Evolutionary conservation across 75 land plant genomes (phyloP).

Genomic region (Pinus taeda): DNA sequence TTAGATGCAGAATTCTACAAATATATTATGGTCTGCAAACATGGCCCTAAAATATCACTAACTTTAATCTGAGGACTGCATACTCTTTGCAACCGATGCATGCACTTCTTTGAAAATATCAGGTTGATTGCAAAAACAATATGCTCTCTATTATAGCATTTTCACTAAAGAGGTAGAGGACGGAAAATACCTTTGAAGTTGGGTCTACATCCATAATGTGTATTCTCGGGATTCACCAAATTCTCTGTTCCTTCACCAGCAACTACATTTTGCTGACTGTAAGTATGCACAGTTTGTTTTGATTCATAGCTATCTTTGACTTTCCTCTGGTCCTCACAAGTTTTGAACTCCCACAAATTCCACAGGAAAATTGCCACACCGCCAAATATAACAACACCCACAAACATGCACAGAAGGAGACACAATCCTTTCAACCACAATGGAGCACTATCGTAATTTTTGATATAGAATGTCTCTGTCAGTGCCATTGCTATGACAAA

Average conservation of each 20-base stretch:
- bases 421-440: slow-evolving; percentile 66
- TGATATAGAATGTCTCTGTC: slow-evolving; percentile 38
- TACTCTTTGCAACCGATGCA: background rate
- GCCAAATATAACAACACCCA: slow-evolving; percentile 46
- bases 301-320: background rate
- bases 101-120: background rate
- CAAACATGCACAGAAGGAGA: slow-evolving; percentile 39
- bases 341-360: slow-evolving; percentile 42
- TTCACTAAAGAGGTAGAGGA: background rate
- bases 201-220: slow-evolving; percentile 69
- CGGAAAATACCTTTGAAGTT: slow-evolving; percentile 56
- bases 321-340: slow-evolving; percentile 1
- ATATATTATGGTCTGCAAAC: background rate
- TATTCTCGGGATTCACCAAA: slow-evolving; percentile 28
- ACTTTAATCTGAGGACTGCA: background rate
- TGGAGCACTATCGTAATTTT: slow-evolving; percentile 14
- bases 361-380: slow-evolving; percentile 47
- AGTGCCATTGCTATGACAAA: slow-evolving; percentile 31
- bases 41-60: background rate
- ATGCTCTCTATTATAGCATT: background rate
- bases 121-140: background rate
- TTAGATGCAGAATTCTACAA: background rate
- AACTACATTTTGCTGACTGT: slow-evolving; percentile 1
- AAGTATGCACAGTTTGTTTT: background rate
- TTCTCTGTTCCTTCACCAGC: slow-evolving; percentile 19